phyloP scores from a whole-genome alignment of 768 basidiomycete genomes.

The Tricholomella constricta region DNA sequence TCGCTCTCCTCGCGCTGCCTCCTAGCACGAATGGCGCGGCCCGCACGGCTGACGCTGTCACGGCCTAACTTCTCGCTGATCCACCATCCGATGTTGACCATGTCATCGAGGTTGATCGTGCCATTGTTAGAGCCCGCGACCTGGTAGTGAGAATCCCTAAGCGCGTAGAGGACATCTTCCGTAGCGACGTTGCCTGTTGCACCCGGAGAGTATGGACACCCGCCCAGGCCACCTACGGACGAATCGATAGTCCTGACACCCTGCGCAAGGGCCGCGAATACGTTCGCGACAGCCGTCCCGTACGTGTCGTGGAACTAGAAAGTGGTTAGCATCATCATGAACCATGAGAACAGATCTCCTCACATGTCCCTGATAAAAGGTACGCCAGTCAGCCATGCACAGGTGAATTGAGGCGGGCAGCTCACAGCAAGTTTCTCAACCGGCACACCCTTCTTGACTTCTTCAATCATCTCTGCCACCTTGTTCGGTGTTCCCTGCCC shows the following conservation, averaged over 20 bases:
- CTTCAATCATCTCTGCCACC: conserved; percentile 68
- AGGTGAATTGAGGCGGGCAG: conserved; percentile 1
- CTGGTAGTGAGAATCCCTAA: conserved; percentile 63
- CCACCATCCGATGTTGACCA: conserved; percentile 84
- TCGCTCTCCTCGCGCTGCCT: conserved; percentile 10
- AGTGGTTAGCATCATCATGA: neutral
- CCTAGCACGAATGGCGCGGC: conserved; percentile 65
- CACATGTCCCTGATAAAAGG: conserved; percentile 52
- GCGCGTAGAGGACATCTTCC: conserved; percentile 86
- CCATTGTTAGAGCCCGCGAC: conserved; percentile 45
- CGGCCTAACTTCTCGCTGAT: conserved; percentile 67
- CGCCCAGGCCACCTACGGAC: conserved; percentile 87
- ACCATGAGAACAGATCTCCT: conserved; percentile 18
- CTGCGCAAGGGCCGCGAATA: conserved; percentile 65
- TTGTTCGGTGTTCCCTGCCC: conserved; percentile 79
- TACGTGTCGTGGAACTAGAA: conserved; percentile 87
- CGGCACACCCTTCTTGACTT: conserved; percentile 61
- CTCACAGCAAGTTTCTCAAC: conserved; percentile 72
- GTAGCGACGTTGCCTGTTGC: conserved; percentile 96
- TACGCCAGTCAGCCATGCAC: neutral
- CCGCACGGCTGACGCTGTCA: conserved; percentile 75
- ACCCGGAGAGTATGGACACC: conserved; percentile 95
- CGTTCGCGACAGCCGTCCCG: conserved; percentile 80
- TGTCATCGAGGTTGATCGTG: conserved; percentile 59
- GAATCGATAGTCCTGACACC: conserved; percentile 85